phyloP scores from a whole-genome alignment of 441 rosid species.

The Lepidium campestre region DNA sequence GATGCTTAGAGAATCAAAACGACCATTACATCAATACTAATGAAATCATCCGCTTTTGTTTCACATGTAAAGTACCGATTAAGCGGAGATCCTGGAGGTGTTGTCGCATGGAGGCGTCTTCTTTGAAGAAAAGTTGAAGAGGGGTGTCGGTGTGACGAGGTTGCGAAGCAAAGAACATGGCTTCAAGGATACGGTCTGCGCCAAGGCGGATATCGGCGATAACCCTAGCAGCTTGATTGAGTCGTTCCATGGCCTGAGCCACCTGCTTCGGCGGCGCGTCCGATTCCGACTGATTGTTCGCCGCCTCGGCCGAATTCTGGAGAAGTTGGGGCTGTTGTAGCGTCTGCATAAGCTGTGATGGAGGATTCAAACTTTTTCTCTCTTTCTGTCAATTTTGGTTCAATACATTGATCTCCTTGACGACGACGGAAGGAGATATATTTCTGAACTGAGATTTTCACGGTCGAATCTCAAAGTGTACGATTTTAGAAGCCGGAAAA shows the following conservation, averaged over 20 bases:
- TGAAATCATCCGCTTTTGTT: neutral
- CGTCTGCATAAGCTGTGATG: conserved; percentile 32
- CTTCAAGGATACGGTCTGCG: conserved; percentile 89
- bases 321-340: conserved; percentile 29
- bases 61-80: conserved; percentile 38
- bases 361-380: neutral
- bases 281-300: conserved; percentile 23
- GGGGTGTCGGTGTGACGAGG: conserved; percentile 69
- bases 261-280: conserved; percentile 98
- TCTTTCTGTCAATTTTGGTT: neutral
- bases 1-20: neutral
- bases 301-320: conserved; percentile 22
- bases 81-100: conserved; percentile 77
- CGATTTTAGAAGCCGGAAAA: neutral
- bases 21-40: neutral
- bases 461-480: neutral
- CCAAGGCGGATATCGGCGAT: conserved; percentile 89
- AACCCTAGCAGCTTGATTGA: conserved; percentile 77
- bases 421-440: neutral
- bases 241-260: conserved; percentile 89
- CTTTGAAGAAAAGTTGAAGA: conserved; percentile 50
- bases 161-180: conserved; percentile 55
- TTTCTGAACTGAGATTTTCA: neutral
- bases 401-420: neutral
- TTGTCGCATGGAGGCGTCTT: conserved; percentile 85